Conservation (phyloP, 768 basidiomycete genomes). For the Suillus hirtellus region DNA sequence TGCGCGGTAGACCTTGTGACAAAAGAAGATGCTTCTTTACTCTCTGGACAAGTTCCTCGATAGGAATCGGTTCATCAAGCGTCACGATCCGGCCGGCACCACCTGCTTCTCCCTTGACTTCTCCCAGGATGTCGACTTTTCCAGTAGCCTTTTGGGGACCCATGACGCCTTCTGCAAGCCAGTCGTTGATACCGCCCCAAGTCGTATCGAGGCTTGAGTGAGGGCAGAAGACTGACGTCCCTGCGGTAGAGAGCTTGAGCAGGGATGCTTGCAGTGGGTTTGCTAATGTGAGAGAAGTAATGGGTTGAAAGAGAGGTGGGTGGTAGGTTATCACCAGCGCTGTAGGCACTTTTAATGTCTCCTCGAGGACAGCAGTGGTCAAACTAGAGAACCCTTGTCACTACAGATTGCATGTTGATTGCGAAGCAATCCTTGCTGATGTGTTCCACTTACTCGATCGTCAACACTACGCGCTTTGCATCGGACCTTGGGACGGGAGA, state of each 20-base stretch:
- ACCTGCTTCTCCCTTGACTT: slow-evolving; percentile 48
- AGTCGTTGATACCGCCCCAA: slow-evolving; percentile 87
- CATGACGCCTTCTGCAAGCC: slow-evolving; percentile 65
- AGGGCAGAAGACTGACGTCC: slow-evolving; percentile 84
- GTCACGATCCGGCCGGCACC: slow-evolving; percentile 72
- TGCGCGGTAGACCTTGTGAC: slow-evolving; percentile 46
- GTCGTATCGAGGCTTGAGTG: slow-evolving; percentile 90
- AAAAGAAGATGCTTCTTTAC: slow-evolving; percentile 71
- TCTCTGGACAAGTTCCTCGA: slow-evolving; percentile 61
- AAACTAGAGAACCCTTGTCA: slow-evolving; percentile 46
- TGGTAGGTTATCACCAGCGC: slow-evolving; percentile 82
- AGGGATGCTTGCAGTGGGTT: slow-evolving; percentile 81
- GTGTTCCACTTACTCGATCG: slow-evolving; percentile 60
- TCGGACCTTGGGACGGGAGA: slow-evolving; percentile 50
- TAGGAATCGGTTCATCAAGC: slow-evolving; percentile 53
- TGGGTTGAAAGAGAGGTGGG: slow-evolving; percentile 76
- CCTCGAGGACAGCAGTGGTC: slow-evolving; percentile 67
- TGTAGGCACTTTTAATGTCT: slow-evolving; percentile 61
- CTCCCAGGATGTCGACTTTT: slow-evolving; percentile 35
- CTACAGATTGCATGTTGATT: slow-evolving; percentile 11
- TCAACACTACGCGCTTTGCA: slow-evolving; percentile 56
- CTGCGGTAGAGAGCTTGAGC: slow-evolving; percentile 75
- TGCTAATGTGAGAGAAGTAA: slow-evolving; percentile 73
- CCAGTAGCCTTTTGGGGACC: slow-evolving; percentile 32
- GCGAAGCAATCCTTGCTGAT: slow-evolving; percentile 14